These are phyloP conservation scores for Pseudogymnoascus sp. DNA, from an alignment of 2,329 filamentous ascomycete species.

Conservation along the genomic window DNA sequence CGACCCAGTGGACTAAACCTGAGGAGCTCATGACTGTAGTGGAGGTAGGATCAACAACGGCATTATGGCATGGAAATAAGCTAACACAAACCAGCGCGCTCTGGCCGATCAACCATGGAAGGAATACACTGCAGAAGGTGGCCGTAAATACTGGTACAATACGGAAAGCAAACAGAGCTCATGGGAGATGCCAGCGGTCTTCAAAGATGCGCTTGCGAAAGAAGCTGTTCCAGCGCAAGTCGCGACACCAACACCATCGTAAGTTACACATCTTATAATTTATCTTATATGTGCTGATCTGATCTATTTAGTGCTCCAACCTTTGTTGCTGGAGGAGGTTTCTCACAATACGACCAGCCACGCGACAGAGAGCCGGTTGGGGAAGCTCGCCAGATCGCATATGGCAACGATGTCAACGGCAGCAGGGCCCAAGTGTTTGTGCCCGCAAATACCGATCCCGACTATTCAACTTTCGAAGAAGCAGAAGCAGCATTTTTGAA, in stretches of 20 bases:
- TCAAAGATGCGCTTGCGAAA: constrained; percentile 66
- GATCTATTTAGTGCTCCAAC: constrained; percentile 27
- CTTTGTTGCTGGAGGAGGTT: constrained; percentile 37
- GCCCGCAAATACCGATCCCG: constrained; percentile 62
- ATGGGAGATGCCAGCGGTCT: constrained; percentile 86
- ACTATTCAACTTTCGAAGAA: constrained; percentile 74
- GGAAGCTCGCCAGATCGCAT: constrained; percentile 52
- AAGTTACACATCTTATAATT: background rate
- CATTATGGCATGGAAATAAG: constrained; percentile 16
- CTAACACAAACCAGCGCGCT: constrained; percentile 51
- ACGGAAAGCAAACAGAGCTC: constrained; percentile 84
- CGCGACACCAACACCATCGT: constrained; percentile 42
- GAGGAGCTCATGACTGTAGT: constrained; percentile 76
- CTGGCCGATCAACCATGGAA: constrained; percentile 83
- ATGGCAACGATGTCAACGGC: constrained; percentile 44
- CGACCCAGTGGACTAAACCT: constrained; percentile 91
- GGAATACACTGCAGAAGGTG: constrained; percentile 79
- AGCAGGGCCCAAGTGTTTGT: constrained; percentile 50
- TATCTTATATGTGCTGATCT: constrained; percentile 6
- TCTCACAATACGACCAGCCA: constrained; percentile 27
- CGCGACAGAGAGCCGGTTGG: constrained; percentile 36
- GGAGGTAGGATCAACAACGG: constrained; percentile 51
- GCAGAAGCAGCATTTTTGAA: constrained; percentile 91
- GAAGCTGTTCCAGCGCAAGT: constrained; percentile 36
- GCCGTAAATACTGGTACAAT: constrained; percentile 93